These are phyloP conservation scores for Emmonsiellopsis sp. DNA, from an alignment of 2,329 filamentous ascomycete species.

Conservation along the genomic window DNA sequence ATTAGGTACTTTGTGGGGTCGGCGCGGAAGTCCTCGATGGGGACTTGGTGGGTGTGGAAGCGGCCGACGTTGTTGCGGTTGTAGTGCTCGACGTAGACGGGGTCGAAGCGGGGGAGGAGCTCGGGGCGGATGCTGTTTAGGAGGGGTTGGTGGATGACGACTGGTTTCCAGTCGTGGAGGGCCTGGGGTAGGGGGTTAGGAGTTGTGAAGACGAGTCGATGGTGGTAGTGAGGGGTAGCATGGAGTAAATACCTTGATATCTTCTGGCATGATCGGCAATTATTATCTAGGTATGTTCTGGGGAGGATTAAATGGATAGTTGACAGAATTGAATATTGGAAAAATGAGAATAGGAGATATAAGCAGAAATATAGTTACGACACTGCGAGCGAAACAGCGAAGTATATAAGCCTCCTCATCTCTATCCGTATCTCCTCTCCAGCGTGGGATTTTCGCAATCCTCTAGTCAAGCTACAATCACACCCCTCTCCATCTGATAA, in stretches of 20 bases:
- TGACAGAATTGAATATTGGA: no score
- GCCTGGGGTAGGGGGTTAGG: background rate
- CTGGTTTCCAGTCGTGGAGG: slow-evolving; percentile 20
- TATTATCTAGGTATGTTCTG: no score
- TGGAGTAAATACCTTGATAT: background rate
- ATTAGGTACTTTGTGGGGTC: slow-evolving; percentile 31
- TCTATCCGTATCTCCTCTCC: no score
- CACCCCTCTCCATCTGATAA: no score
- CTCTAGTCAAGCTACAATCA: no score
- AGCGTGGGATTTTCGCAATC: no score
- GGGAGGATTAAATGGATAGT: no score
- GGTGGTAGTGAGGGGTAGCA: slow-evolving; percentile 1
- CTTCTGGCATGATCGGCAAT: background rate
- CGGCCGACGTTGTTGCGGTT: slow-evolving; percentile 35
- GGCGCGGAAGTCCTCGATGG: slow-evolving; percentile 30
- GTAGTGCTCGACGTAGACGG: slow-evolving; percentile 33
- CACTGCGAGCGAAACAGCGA: no score
- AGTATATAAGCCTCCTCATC: no score
- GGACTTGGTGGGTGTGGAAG: slow-evolving; percentile 34
- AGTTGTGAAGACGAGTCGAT: background rate
- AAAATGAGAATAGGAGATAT: no score
- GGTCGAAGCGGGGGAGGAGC: slow-evolving; percentile 31
- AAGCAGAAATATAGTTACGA: no score
- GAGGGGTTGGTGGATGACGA: slow-evolving; percentile 24
- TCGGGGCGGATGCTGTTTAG: slow-evolving; percentile 34